Evolutionary conservation across 108 stramenopile genomes (phyloP).

Genomic region (Asterionellopsis glacialis): DNA sequence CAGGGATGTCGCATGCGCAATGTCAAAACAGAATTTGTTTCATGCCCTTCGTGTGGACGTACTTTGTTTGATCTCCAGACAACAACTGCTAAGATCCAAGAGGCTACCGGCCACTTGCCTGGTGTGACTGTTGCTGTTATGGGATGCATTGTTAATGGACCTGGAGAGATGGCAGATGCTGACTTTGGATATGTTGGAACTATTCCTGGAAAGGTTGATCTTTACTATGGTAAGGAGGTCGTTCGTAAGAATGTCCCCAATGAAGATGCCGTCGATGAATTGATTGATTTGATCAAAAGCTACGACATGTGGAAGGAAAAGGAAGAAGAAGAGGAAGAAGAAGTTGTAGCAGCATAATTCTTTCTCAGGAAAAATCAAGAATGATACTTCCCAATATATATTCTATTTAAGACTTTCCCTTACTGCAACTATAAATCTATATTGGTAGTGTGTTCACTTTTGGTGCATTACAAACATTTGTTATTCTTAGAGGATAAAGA

Average conservation of each 20-base stretch:
- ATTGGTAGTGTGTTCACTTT: too few species aligned
- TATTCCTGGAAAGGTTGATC: slow-evolving; percentile 92
- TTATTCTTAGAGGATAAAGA: too few species aligned
- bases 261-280: slow-evolving; percentile 87
- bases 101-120: slow-evolving; percentile 92
- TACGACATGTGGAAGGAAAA: slow-evolving; percentile 95
- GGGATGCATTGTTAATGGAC: slow-evolving; percentile 98
- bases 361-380: too few species aligned
- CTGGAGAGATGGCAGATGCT: slow-evolving; percentile 98
- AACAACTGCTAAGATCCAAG: slow-evolving; percentile 87
- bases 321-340: slow-evolving; percentile 68
- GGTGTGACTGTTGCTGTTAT: slow-evolving; percentile 97
- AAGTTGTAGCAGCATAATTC: slow-evolving; percentile 7
- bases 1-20: slow-evolving; percentile 96
- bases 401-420: too few species aligned
- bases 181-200: slow-evolving; percentile 98
- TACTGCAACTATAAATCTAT: too few species aligned
- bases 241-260: slow-evolving; percentile 90
- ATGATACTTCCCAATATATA: too few species aligned
- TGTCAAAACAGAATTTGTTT: slow-evolving; percentile 97
- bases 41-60: slow-evolving; percentile 95
- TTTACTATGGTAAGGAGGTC: slow-evolving; percentile 96
- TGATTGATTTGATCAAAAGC: slow-evolving; percentile 93
- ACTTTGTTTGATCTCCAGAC: slow-evolving; percentile 97
- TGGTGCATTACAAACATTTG: too few species aligned